A percentile compares a stretch with the other conserved stretches of the same genome.
Evolutionary conservation across 768 basidiomycete species (phyloP).

Genomic region (Boletus reticuloceps): DNA sequence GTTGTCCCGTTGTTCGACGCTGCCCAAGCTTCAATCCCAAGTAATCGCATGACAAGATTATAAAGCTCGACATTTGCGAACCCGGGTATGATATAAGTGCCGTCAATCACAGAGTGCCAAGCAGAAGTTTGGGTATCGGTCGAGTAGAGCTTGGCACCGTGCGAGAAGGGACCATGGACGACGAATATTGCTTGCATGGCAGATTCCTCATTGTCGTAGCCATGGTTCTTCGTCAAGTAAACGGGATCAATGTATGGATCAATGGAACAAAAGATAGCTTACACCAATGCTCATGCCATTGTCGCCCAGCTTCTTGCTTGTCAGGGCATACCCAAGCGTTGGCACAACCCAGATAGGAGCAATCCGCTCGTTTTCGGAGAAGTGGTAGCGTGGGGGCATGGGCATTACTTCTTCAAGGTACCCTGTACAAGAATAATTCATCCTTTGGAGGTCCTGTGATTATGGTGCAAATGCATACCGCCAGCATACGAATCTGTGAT

Average conservation of each 20-base stretch:
- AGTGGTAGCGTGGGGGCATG: constrained; percentile 84
- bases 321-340: constrained; percentile 75
- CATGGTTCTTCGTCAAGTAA: constrained; percentile 62
- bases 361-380: constrained; percentile 68
- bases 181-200: constrained; percentile 91
- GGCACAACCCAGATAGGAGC: constrained; percentile 88
- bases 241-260: background rate
- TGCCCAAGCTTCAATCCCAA: constrained; percentile 56
- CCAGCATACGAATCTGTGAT: constrained; percentile 23
- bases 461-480: constrained; percentile 1
- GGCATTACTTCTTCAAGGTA: constrained; percentile 12
- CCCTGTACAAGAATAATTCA: background rate
- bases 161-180: constrained; percentile 86
- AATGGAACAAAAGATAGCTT: constrained; percentile 27
- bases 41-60: constrained; percentile 71
- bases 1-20: constrained; percentile 72
- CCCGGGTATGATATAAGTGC: constrained; percentile 68
- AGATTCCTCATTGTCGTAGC: constrained; percentile 77
- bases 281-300: constrained; percentile 74
- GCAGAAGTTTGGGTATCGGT: constrained; percentile 9
- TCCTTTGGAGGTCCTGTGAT: background rate
- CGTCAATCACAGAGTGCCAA: constrained; percentile 65
- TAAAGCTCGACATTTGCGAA: constrained; percentile 88
- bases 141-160: constrained; percentile 54
- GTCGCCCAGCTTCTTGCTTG: constrained; percentile 58